Conservation (phyloP, 75 land plant genomes). For the Sequoiadendron giganteum region DNA sequence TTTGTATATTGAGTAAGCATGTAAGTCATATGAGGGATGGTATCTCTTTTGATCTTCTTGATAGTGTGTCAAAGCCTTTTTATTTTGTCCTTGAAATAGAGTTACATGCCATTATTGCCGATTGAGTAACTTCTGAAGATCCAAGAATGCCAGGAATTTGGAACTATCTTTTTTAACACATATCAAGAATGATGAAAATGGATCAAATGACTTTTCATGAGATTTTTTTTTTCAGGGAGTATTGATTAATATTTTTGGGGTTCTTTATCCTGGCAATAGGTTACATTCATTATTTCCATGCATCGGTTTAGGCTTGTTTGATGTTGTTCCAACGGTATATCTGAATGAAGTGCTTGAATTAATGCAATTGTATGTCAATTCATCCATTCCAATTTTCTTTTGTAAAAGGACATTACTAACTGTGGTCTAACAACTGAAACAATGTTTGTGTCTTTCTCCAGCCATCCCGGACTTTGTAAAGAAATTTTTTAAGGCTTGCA, state of each 20-base stretch:
- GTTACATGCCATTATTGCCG: not conserved
- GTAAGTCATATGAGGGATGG: not conserved
- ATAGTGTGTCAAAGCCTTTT: not conserved
- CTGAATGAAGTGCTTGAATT: not conserved
- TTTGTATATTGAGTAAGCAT: not conserved
- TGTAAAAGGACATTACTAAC: not conserved
- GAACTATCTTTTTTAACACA: not conserved
- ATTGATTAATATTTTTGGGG: not conserved
- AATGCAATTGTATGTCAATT: not conserved
- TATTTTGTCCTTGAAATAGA: not conserved
- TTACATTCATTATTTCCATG: not conserved
- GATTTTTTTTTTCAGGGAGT: not conserved
- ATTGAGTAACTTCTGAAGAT: not conserved
- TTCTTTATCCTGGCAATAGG: not conserved
- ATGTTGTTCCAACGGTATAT: not conserved
- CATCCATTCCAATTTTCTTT: not conserved
- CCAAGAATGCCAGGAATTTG: not conserved
- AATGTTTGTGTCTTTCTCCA: not conserved
- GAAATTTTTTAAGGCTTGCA: not conserved
- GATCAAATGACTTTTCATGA: not conserved
- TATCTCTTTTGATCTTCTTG: not conserved
- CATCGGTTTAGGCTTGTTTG: too few relatives aligned
- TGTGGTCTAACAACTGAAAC: not conserved
- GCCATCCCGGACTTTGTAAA: not conserved
- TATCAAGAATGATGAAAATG: not conserved